Conservation (phyloP, 176 grass and related monocot genomes). For the Neostapfia colusana region DNA sequence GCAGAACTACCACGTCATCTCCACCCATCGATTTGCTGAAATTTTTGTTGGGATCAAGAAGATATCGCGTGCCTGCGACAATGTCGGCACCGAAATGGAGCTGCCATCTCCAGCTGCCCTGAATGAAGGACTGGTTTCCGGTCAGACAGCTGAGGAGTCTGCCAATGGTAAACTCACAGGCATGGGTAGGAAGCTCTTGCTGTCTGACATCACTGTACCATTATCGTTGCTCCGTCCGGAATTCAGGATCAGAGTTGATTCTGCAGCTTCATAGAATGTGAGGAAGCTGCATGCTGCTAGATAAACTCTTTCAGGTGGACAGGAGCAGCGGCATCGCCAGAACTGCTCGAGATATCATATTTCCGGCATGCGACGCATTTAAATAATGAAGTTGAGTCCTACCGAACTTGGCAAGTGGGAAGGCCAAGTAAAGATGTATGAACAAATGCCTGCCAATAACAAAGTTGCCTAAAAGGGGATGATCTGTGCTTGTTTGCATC, state of each 20-base stretch:
- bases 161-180: constrained; percentile 21
- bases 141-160: constrained; percentile 22
- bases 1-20: constrained; percentile 58
- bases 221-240: constrained; percentile 4
- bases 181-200: constrained; percentile 37
- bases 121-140: constrained; percentile 24
- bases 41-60: constrained; percentile 68
- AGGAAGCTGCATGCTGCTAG: not conserved
- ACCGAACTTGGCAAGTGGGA: not conserved
- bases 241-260: constrained; percentile 38
- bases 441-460: not conserved
- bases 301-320: not conserved
- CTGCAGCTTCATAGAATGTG: constrained; percentile 15
- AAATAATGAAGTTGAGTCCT: not conserved
- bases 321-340: constrained; percentile 4
- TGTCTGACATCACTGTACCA: constrained; percentile 29
- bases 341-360: not conserved
- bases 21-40: constrained; percentile 51
- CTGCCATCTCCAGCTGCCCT: not conserved
- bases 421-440: not conserved
- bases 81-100: constrained; percentile 4
- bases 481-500: not conserved
- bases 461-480: not conserved
- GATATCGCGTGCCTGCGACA: constrained; percentile 11
- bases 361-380: not conserved